Evolutionary conservation across 805 yeast species (phyloP).

Genomic region (Kockiozyma suomiensis): DNA sequence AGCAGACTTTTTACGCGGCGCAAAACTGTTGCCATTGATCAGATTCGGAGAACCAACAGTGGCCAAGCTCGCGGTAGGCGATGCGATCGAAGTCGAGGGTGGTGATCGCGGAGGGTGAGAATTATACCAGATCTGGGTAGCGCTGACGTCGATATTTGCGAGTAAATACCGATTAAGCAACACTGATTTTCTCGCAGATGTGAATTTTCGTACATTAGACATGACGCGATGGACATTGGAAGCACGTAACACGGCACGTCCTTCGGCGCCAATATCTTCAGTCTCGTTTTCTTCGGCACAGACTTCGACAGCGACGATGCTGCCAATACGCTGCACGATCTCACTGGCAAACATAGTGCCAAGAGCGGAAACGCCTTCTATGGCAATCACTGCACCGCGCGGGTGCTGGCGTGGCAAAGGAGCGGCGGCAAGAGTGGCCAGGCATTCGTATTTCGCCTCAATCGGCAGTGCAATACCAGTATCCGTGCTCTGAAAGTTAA

Average conservation of each 20-base stretch:
- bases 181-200: slow-evolving; percentile 18
- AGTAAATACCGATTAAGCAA: slow-evolving; percentile 13
- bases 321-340: slow-evolving; percentile 7
- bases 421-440: not conserved
- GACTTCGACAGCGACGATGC: slow-evolving; percentile 6
- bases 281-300: not conserved
- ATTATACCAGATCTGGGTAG: slow-evolving; percentile 1
- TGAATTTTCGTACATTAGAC: slow-evolving; percentile 5
- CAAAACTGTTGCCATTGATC: not conserved
- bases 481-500: slow-evolving; percentile 6
- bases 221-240: slow-evolving; percentile 14
- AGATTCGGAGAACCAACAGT: too few relatives aligned
- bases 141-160: slow-evolving; percentile 11
- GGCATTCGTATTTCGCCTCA: slow-evolving; percentile 1
- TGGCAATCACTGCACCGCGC: slow-evolving; percentile 30
- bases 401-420: slow-evolving; percentile 3
- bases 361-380: slow-evolving; percentile 18
- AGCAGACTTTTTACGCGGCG: not conserved
- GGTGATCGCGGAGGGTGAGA: not conserved
- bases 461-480: slow-evolving; percentile 1
- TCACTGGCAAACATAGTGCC: not conserved
- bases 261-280: slow-evolving; percentile 8
- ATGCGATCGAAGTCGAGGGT: not conserved
- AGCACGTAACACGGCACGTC: slow-evolving; percentile 14
- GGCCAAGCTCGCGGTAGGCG: too few relatives aligned